Conservation (phyloP, 2,329 filamentous ascomycete species). For the Xylaria sp. region DNA sequence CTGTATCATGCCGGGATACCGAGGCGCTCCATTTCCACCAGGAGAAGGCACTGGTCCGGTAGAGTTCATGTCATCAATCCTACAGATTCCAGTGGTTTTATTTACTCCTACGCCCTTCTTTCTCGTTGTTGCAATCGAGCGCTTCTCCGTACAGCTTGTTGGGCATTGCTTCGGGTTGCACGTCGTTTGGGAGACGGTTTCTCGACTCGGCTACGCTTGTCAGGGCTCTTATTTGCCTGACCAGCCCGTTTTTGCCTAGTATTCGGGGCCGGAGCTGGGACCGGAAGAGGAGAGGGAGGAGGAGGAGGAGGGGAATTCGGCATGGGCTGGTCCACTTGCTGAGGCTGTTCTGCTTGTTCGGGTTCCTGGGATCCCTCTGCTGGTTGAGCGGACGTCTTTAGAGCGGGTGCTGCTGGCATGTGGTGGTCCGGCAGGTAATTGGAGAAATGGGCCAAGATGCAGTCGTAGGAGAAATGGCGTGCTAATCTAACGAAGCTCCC, state of each 20-base stretch:
- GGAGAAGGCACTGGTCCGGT: neutral
- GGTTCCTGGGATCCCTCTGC: neutral
- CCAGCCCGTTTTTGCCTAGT: neutral
- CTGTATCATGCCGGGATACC: too few relatives aligned
- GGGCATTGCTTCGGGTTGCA: neutral
- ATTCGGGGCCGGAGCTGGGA: neutral
- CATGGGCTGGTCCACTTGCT: neutral
- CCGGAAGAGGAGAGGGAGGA: neutral
- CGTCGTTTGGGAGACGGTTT: constrained; percentile 15
- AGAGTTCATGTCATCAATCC: neutral
- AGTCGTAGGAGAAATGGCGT: constrained; percentile 24
- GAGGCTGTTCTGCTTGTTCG: neutral
- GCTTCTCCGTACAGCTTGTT: constrained; percentile 16
- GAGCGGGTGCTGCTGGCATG: neutral
- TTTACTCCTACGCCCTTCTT: neutral
- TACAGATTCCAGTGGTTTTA: neutral
- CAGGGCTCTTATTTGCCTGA: neutral
- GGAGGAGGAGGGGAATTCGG: neutral
- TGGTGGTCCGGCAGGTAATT: constrained; percentile 8
- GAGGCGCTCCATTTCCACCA: too few relatives aligned
- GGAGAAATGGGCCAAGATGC: constrained; percentile 18
- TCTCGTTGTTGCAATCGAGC: constrained; percentile 19
- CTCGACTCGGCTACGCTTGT: constrained; percentile 7
- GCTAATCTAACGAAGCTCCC: neutral
- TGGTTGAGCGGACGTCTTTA: neutral